These are phyloP conservation scores for Nannochloropsis gaditana DNA, from an alignment of 108 stramenopile species.

Conservation along the genomic window DNA sequence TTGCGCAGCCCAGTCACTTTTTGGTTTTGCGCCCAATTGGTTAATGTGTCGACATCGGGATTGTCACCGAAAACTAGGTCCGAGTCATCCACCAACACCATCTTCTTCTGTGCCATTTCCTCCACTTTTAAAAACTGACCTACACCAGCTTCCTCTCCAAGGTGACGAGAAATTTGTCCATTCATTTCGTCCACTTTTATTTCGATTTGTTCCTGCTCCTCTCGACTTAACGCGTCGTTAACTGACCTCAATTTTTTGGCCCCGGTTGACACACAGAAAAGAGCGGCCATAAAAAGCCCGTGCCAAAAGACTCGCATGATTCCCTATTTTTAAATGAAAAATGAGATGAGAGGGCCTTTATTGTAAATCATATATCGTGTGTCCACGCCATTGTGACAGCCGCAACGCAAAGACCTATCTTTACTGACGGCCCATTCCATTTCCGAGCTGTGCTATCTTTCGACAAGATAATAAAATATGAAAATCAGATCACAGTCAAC, in stretches of 20 bases:
- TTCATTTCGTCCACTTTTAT: neutral
- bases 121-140: neutral
- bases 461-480: no score
- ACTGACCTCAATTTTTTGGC: neutral
- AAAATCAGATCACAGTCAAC: no score
- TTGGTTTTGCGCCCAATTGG: neutral
- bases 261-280: neutral
- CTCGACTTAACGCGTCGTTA: neutral
- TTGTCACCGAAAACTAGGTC: neutral
- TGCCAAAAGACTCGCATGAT: neutral
- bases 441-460: no score
- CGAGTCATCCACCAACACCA: slow-evolving; percentile 1
- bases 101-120: neutral
- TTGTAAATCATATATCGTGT: neutral
- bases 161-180: neutral
- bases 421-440: no score
- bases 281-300: neutral
- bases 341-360: neutral
- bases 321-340: neutral
- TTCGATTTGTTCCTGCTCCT: neutral
- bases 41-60: neutral
- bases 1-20: neutral
- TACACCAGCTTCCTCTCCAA: neutral
- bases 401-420: no score
- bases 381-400: no score